These are phyloP conservation scores for Fonsecaea nubica DNA, from an alignment of 2,329 filamentous ascomycete species.

Conservation along the genomic window DNA sequence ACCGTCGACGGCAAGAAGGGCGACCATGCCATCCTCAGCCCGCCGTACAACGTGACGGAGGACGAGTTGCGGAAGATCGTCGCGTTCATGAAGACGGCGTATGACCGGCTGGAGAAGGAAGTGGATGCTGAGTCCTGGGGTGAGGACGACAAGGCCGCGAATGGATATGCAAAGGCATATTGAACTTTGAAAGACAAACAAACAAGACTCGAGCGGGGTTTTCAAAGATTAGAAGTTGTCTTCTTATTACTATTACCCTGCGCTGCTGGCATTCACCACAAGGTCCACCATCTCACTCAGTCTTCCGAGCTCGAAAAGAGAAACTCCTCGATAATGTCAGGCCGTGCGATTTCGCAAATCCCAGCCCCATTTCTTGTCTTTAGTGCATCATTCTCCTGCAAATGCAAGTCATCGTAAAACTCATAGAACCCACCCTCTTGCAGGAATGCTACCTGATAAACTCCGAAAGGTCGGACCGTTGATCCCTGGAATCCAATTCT, in stretches of 20 bases:
- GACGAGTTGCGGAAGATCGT: slow-evolving; percentile 59
- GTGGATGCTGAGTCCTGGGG: slow-evolving; percentile 19
- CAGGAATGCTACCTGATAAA: slow-evolving; percentile 12
- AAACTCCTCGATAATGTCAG: slow-evolving; percentile 1
- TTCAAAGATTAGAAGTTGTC: background rate
- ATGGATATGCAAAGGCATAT: slow-evolving; percentile 5
- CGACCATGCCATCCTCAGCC: slow-evolving; percentile 62
- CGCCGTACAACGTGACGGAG: slow-evolving; percentile 59
- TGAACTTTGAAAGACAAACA: background rate
- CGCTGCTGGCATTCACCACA: slow-evolving; percentile 12
- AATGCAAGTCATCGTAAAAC: slow-evolving; percentile 9
- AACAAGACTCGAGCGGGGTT: background rate
- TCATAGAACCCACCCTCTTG: slow-evolving; percentile 1
- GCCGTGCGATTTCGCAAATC: slow-evolving; percentile 2
- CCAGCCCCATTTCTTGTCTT: slow-evolving; percentile 13
- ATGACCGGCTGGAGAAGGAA: slow-evolving; percentile 31
- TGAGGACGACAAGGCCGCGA: background rate
- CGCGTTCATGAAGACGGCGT: slow-evolving; percentile 53
- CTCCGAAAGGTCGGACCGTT: slow-evolving; percentile 8
- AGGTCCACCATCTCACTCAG: background rate
- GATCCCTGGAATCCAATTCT: slow-evolving; percentile 20
- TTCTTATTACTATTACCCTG: slow-evolving; percentile 27
- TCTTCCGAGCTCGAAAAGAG: slow-evolving; percentile 1
- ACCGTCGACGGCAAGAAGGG: slow-evolving; percentile 58
- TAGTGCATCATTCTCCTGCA: slow-evolving; percentile 8